phyloP scores from a whole-genome alignment of 495 filamentous ascomycete species.

The Xylaria flabelliformis region DNA sequence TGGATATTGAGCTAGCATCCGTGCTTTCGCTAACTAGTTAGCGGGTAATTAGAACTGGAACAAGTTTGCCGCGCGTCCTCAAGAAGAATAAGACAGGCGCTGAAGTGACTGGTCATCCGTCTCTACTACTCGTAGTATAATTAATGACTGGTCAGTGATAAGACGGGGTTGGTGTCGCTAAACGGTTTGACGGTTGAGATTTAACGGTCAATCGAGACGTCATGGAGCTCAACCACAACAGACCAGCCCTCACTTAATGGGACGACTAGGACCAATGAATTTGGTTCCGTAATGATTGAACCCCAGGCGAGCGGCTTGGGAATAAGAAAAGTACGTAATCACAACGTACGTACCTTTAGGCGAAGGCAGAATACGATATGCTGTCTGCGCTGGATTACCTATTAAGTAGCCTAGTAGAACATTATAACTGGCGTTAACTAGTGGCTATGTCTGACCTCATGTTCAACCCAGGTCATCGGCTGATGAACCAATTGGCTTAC shows the following conservation, averaged over 20 bases:
- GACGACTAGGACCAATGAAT: not conserved
- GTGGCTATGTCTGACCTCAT: not conserved
- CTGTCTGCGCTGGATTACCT: not conserved
- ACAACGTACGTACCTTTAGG: not conserved
- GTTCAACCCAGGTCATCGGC: not conserved
- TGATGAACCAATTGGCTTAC: conserved; percentile 1
- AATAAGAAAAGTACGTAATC: not conserved
- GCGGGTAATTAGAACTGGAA: not conserved
- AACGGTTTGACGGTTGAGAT: not conserved
- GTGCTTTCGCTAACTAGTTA: not conserved
- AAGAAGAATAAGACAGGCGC: not conserved
- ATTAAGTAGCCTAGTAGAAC: not conserved
- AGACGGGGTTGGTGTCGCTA: not conserved
- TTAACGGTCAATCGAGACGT: not conserved
- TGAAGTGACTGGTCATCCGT: not conserved
- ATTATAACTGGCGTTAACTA: not conserved
- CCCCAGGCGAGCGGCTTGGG: not conserved
- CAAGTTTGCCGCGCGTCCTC: not conserved
- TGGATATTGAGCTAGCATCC: not conserved
- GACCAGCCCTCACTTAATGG: not conserved
- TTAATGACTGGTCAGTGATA: not conserved
- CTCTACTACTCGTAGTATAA: too few species aligned
- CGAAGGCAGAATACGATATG: not conserved
- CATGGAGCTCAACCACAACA: not conserved
- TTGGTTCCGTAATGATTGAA: not conserved